Evolutionary conservation across 2,329 filamentous ascomycete species (phyloP).

Genomic region (Talaromyces pinophilus): DNA sequence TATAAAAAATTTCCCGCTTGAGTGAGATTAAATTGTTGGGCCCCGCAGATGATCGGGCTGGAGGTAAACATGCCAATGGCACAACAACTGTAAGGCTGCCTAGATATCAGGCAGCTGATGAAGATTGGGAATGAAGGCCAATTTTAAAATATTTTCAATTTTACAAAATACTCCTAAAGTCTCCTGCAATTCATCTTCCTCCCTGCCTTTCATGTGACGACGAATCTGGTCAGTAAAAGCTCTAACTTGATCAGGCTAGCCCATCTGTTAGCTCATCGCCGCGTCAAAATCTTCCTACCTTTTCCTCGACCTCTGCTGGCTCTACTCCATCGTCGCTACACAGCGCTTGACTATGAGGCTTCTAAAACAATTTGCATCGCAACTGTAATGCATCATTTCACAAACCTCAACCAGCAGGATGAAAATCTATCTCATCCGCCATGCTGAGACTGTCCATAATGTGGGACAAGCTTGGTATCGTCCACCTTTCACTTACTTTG

Average conservation of each 20-base stretch:
- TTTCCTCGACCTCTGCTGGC: neutral
- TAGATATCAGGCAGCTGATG: neutral
- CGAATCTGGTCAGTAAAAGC: neutral
- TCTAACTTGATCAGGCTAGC: conserved; percentile 1
- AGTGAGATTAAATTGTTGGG: conserved; percentile 16
- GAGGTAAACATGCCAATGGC: neutral
- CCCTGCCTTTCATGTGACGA: neutral
- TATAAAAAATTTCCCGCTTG: conserved; percentile 20
- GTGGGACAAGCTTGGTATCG: conserved; percentile 72
- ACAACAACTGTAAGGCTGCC: neutral
- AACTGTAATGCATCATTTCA: neutral
- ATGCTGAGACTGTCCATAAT: conserved; percentile 90
- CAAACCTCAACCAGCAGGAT: conserved; percentile 40
- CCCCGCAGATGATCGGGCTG: conserved; percentile 11
- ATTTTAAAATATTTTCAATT: neutral
- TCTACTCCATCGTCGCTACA: neutral
- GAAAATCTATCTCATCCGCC: conserved; percentile 75
- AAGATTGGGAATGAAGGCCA: neutral
- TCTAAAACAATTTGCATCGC: neutral
- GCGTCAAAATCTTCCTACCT: neutral
- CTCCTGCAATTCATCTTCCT: neutral
- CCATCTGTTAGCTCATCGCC: no score
- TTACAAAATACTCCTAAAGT: neutral
- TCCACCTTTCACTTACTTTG: conserved; percentile 18
- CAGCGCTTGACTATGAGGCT: neutral